Base-by-base conservation (phyloP, 441 rosid genomes). In the Macaranga tanarius region DNA sequence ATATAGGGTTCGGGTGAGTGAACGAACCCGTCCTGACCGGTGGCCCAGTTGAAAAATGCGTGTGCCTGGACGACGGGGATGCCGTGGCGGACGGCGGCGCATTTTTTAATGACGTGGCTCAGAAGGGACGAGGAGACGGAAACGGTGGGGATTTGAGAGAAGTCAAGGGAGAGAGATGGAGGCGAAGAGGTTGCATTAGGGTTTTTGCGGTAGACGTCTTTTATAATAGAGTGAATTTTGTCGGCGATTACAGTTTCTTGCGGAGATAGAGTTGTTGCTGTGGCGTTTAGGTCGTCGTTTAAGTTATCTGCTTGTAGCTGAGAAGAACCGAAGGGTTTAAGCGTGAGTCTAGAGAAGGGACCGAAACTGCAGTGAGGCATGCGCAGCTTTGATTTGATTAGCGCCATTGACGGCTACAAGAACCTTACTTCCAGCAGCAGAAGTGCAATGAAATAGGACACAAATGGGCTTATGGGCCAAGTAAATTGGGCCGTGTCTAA, bases 31-130 rank as follows among this genome's bases (percentile, higher is more conserved):
- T 75, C 76, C n/a, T 71, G 84, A 58, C 82, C 23, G 44, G 86
- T 77, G 40, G 88, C 93, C 96, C 95, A 93, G 73, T 89, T 86
- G 88, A 92, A 93, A 82, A 93, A 90, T 0, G 91, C 84, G 8
- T 89, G 80, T 17, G 87, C 69, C 57, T 87, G 93, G 79, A 60
- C 83, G 74, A 89, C 74, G 17, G 97, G 96, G 79, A 91, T 82
- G 50, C 97, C 94, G 48, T 87, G 92, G 77, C 97, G 96, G 71
- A 79, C 87, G 51, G 73, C 62, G 64, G 84, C 83, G 72, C 89
- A 92, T 73, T 75, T 83, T 73, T 84, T 84, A 55, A 93, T 78
- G 31, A 93, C 96, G 67, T 63, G 79, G 74, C 79, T 83, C 31
- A 84, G 81, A 71, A 84, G 59, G 76, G 80, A 59, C 31, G 95